Evolutionary conservation across 1,284 basidiomycete species (phyloP).

Genomic region (Exsudoporus floridanus): DNA sequence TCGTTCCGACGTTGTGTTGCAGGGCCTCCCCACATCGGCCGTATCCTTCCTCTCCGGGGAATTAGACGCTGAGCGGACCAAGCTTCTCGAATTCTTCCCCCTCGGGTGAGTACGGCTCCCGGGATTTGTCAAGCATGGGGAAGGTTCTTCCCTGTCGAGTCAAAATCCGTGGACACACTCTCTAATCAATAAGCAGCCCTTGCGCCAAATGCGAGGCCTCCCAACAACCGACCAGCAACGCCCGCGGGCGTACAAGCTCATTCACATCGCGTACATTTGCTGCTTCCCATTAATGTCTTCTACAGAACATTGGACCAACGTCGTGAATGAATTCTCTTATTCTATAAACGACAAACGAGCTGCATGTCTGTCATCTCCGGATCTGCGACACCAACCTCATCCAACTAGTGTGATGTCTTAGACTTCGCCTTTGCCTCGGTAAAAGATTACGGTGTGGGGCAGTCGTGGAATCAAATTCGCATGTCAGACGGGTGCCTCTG

Average conservation of each 20-base stretch:
- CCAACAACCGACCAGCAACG: slow-evolving; percentile 10
- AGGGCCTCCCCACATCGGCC: slow-evolving; percentile 1
- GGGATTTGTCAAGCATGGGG: slow-evolving; percentile 7
- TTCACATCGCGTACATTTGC: slow-evolving; percentile 9
- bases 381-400: background rate
- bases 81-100: background rate
- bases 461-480: slow-evolving; percentile 16
- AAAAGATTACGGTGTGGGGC: slow-evolving; percentile 18
- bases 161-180: slow-evolving; percentile 18
- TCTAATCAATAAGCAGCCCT: slow-evolving; percentile 13
- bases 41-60: slow-evolving; percentile 23
- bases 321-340: background rate
- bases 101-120: slow-evolving; percentile 14
- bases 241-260: slow-evolving; percentile 17
- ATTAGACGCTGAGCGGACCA: slow-evolving; percentile 11
- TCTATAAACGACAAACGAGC: background rate
- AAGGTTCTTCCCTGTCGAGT: slow-evolving; percentile 6
- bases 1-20: slow-evolving; percentile 7
- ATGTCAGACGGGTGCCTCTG: slow-evolving; percentile 6
- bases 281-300: slow-evolving; percentile 7
- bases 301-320: background rate
- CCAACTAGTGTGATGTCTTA: background rate
- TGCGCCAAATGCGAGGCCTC: slow-evolving; percentile 23
- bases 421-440: slow-evolving; percentile 1
- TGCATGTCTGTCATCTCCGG: slow-evolving; percentile 6